These are phyloP conservation scores for Cyphellophora attinorum DNA, from an alignment of 2,329 filamentous ascomycete genomes.

Conservation along the genomic window DNA sequence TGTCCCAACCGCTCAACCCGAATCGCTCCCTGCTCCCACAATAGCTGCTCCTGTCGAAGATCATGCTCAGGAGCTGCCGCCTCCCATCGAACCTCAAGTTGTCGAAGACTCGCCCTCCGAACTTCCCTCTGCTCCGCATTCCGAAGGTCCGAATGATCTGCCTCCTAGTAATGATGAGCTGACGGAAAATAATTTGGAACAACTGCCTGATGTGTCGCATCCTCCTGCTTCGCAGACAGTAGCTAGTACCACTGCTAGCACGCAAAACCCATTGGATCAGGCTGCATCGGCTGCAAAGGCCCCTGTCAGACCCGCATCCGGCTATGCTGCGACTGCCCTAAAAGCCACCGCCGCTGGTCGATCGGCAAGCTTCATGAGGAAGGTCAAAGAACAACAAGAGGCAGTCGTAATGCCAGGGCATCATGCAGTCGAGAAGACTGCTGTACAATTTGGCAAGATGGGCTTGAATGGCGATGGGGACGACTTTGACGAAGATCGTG, in stretches of 20 bases:
- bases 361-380: slow-evolving; percentile 71
- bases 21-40: slow-evolving; percentile 3
- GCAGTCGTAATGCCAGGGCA: slow-evolving; percentile 97
- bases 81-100: slow-evolving; percentile 27
- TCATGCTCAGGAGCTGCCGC: slow-evolving; percentile 28
- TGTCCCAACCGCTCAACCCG: slow-evolving; percentile 9
- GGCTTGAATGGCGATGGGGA: slow-evolving; percentile 75
- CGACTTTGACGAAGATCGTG: slow-evolving; percentile 87
- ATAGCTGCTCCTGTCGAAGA: slow-evolving; percentile 23
- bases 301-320: slow-evolving; percentile 53
- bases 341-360: slow-evolving; percentile 64
- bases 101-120: slow-evolving; percentile 24
- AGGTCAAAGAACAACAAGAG: slow-evolving; percentile 89
- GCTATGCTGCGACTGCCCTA: slow-evolving; percentile 69
- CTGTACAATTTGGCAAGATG: slow-evolving; percentile 94
- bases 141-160: slow-evolving; percentile 27
- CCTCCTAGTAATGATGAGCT: slow-evolving; percentile 70
- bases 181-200: slow-evolving; percentile 86
- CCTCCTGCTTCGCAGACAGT: slow-evolving; percentile 71
- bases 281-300: slow-evolving; percentile 42
- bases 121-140: slow-evolving; percentile 18
- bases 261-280: slow-evolving; percentile 60
- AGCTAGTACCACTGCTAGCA: slow-evolving; percentile 81
- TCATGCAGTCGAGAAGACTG: slow-evolving; percentile 83
- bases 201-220: slow-evolving; percentile 71